Percentiles rank a stretch among this genome's conserved stretches.
Evolutionary conservation across 2,329 filamentous ascomycete genomes (phyloP).

Genomic region (Plenodomus tracheiphilus): DNA sequence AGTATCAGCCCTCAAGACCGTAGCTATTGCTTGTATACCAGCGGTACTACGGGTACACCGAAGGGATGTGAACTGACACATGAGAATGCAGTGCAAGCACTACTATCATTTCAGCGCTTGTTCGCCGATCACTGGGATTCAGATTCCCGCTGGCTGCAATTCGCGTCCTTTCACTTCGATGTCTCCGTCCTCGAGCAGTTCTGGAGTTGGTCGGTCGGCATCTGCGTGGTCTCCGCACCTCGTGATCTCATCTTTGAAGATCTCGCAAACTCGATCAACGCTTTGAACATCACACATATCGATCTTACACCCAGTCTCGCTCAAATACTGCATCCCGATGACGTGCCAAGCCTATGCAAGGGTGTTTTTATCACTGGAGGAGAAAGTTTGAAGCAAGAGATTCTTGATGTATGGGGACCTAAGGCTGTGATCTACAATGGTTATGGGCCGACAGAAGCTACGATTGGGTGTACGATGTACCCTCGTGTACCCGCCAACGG

Average conservation of each 20-base stretch:
- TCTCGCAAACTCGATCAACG: slow-evolving; percentile 70
- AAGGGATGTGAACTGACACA: slow-evolving; percentile 90
- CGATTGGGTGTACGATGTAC: slow-evolving; percentile 90
- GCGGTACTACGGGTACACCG: slow-evolving; percentile 81
- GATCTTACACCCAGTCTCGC: slow-evolving; percentile 90
- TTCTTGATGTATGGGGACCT: slow-evolving; percentile 82
- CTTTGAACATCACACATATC: slow-evolving; percentile 80
- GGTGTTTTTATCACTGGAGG: slow-evolving; percentile 94
- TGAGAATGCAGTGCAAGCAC: slow-evolving; percentile 84
- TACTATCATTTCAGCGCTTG: slow-evolving; percentile 81
- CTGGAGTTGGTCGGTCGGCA: slow-evolving; percentile 92
- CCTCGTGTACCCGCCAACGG: slow-evolving; percentile 77
- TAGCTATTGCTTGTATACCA: slow-evolving; percentile 86
- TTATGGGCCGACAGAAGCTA: slow-evolving; percentile 87
- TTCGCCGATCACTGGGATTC: slow-evolving; percentile 75
- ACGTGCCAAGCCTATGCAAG: slow-evolving; percentile 76
- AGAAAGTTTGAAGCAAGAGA: slow-evolving; percentile 85
- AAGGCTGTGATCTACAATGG: slow-evolving; percentile 86
- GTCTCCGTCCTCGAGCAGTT: slow-evolving; percentile 93
- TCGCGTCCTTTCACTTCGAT: slow-evolving; percentile 93
- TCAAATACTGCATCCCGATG: slow-evolving; percentile 73
- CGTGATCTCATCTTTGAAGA: slow-evolving; percentile 86
- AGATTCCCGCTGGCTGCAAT: slow-evolving; percentile 82
- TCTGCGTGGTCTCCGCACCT: slow-evolving; percentile 79
- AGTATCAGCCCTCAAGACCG: slow-evolving; percentile 56